Evolutionary conservation across 345 rosid species (phyloP).

Genomic region (Ceriops zippeliana): DNA sequence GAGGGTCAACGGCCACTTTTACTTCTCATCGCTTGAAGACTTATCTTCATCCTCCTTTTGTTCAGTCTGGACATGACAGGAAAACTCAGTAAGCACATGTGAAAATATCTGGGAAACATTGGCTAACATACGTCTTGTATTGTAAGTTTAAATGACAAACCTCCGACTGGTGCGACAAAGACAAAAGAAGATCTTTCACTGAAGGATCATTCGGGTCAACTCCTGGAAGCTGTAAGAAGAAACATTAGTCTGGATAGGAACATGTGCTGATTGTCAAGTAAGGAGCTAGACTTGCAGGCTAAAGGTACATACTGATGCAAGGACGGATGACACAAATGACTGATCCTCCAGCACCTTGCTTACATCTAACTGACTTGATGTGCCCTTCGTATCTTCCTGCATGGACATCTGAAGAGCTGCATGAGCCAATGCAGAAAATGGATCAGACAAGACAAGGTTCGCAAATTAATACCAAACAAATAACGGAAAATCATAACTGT

Average conservation of each 20-base stretch:
- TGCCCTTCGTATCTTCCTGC: conserved; percentile 45
- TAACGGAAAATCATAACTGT: not conserved
- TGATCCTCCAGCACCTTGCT: conserved; percentile 60
- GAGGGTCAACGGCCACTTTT: conserved; percentile 9
- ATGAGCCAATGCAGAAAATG: conserved; percentile 18
- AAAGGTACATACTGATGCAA: conserved; percentile 51
- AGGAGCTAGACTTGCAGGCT: not conserved
- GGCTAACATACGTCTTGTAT: not conserved
- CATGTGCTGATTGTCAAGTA: not conserved
- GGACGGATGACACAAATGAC: conserved; percentile 56
- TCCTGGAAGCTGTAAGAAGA: conserved; percentile 66
- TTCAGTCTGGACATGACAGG: conserved; percentile 17
- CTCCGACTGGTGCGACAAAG: conserved; percentile 64
- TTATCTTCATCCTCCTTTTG: conserved; percentile 44
- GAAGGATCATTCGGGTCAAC: conserved; percentile 83
- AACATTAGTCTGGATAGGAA: not conserved
- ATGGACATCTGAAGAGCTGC: conserved; percentile 73
- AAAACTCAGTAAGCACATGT: not conserved
- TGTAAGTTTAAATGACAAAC: conserved; percentile 27
- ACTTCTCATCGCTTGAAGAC: conserved; percentile 38
- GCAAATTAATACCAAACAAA: not conserved
- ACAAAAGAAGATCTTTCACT: conserved; percentile 65
- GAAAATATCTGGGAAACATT: not conserved
- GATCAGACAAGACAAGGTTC: no score
- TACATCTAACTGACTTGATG: conserved; percentile 46